phyloP scores from a whole-genome alignment of 345 rosid species.

The Firmiana major region DNA sequence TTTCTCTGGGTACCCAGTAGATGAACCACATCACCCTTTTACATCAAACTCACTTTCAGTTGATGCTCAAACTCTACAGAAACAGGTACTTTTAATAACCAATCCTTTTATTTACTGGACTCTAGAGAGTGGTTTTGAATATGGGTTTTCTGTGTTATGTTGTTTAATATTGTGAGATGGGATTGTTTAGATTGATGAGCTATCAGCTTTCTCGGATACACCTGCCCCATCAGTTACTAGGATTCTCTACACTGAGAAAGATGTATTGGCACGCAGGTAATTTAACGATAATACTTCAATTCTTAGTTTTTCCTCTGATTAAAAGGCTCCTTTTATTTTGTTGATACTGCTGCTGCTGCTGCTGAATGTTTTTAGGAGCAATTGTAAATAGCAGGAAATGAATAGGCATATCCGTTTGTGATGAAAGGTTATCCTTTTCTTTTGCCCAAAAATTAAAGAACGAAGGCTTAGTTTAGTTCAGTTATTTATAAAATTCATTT shows the following conservation, averaged over 20 bases:
- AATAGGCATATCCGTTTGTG: background rate
- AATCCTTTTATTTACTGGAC: background rate
- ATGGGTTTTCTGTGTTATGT: background rate
- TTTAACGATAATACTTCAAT: background rate
- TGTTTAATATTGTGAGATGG: background rate
- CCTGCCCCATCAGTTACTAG: constrained; percentile 89
- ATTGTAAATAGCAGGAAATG: background rate
- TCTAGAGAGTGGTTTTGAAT: background rate
- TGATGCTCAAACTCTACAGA: constrained; percentile 49
- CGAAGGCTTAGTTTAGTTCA: background rate
- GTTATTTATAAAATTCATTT: background rate
- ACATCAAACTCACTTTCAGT: constrained; percentile 42
- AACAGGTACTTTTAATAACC: constrained; percentile 43
- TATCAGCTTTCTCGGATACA: constrained; percentile 74
- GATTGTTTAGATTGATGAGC: constrained; percentile 67
- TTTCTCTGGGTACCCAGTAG: constrained; percentile 82
- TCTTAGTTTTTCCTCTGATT: constrained; percentile 1
- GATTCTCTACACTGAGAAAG: constrained; percentile 73
- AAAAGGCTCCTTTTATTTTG: background rate
- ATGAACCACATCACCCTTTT: constrained; percentile 41
- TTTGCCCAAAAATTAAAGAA: background rate
- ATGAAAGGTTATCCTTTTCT: background rate
- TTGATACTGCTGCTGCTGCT: background rate
- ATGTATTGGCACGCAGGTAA: constrained; percentile 81
- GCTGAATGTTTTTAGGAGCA: background rate